These are phyloP conservation scores for Fomitopsis schrenkii DNA, from an alignment of 1,284 basidiomycete species.

Conservation along the genomic window DNA sequence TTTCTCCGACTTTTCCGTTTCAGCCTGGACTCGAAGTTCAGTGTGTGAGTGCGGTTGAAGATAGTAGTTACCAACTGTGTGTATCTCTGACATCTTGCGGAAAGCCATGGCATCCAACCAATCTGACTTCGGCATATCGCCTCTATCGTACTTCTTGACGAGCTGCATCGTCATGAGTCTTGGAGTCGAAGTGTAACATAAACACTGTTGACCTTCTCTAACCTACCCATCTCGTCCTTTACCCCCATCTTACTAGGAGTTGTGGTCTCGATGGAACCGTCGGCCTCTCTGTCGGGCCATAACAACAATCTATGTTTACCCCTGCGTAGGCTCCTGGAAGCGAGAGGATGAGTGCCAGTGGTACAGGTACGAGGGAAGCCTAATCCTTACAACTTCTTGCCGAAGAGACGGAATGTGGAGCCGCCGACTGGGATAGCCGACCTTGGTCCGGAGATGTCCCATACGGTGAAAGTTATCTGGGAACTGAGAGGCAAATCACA, in stretches of 20 bases:
- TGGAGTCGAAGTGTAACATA: not conserved
- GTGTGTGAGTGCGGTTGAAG: not conserved
- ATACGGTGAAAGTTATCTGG: conserved; percentile 91
- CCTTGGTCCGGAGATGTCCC: conserved; percentile 85
- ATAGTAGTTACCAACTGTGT: conserved; percentile 55
- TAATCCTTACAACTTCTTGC: conserved; percentile 76
- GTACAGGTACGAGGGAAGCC: not conserved
- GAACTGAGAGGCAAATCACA: conserved; percentile 86
- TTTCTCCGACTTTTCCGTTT: conserved; percentile 85
- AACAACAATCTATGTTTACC: conserved; percentile 89
- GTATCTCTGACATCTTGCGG: conserved; percentile 90
- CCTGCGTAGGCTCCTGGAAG: conserved; percentile 74
- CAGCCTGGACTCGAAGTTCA: conserved; percentile 46
- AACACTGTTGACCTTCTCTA: conserved; percentile 73
- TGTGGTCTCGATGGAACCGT: conserved; percentile 74
- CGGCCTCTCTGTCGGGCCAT: conserved; percentile 82
- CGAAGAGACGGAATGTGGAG: conserved; percentile 86
- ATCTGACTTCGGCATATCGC: conserved; percentile 90
- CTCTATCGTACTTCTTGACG: conserved; percentile 94
- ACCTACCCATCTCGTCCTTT: conserved; percentile 88
- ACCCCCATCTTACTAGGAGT: conserved; percentile 84
- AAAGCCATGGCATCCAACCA: conserved; percentile 96
- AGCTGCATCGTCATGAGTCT: conserved; percentile 43
- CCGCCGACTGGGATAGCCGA: conserved; percentile 81
- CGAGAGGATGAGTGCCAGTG: not conserved